Evolutionary conservation across 2,329 filamentous ascomycete species (phyloP).

Genomic region (Pestalotiopsis sp.): DNA sequence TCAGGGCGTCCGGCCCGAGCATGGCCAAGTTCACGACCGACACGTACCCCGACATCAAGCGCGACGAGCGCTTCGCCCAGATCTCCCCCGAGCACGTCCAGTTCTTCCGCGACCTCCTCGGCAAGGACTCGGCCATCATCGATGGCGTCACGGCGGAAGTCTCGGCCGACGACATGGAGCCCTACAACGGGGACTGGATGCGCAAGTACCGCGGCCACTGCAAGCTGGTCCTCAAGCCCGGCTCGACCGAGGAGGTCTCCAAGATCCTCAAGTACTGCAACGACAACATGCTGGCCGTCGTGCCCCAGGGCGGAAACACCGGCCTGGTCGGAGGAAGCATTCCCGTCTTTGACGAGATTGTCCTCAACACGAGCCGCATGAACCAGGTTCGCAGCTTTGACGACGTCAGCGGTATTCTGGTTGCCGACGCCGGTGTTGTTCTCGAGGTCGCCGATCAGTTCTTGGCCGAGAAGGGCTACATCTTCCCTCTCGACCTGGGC

Average conservation of each 20-base stretch:
- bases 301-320: constrained; percentile 96
- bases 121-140: constrained; percentile 76
- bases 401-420: constrained; percentile 86
- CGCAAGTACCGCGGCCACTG: constrained; percentile 94
- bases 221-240: constrained; percentile 83
- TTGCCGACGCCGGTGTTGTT: constrained; percentile 89
- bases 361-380: constrained; percentile 89
- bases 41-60: constrained; percentile 80
- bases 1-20: constrained; percentile 28
- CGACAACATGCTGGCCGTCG: constrained; percentile 86
- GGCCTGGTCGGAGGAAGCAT: constrained; percentile 94
- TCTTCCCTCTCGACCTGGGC: constrained; percentile 96
- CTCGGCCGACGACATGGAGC: constrained; percentile 76
- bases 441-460: constrained; percentile 87
- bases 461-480: constrained; percentile 78
- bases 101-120: constrained; percentile 81
- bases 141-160: constrained; percentile 78
- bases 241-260: constrained; percentile 85
- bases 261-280: constrained; percentile 94
- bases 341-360: constrained; percentile 97
- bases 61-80: constrained; percentile 74
- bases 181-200: constrained; percentile 99
- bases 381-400: constrained; percentile 91
- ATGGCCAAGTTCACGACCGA: constrained; percentile 79
- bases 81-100: constrained; percentile 79